Base-by-base conservation (phyloP, 441 rosid species). In the Sinapis alba region DNA sequence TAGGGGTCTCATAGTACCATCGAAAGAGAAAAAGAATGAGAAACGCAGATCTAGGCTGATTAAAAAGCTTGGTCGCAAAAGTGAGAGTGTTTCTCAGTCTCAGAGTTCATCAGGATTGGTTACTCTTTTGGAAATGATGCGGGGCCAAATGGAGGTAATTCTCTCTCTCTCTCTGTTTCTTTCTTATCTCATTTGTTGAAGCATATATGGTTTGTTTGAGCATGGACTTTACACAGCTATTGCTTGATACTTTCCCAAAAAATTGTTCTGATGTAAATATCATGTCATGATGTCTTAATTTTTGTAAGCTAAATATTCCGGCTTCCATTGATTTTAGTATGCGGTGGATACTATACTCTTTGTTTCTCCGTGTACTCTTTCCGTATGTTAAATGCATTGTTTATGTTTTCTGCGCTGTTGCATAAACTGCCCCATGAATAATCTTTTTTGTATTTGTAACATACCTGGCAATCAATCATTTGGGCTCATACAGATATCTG, bases 121-220 rank as follows among this genome's bases (percentile, higher is more conserved):
- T 83, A 85, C 91, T 76, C 86, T 96, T 78, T 78, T 94, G 80
- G 99, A 96, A 82, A 86, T 86, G 66, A 88, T 96, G 97, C 93
- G 96, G 72, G 92, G 89, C 47, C 99, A 93, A 75, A 87, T 96
- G 98, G 98, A 96, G 99, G 99, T 96, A 81, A 71, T 20, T 68
- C 62, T 62, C 24, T 68, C 62, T 62, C 69, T 16, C 70, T 20
- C 62, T 26, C 54, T 65, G 45, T 58, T 77, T 26, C 62, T 65
- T 65, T 64, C 56, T 24, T 64, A 45, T 64, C 38, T 23, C 56
- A 21, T 32, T 32, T 41, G 16, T 47, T 43, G 64, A 65, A 59
- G 50, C 68, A 34, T 71, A 26, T 34, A 65, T 50, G 64, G 72
- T 26, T 65, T 65, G 20, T n/a, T 16, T 71, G 45, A 47, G 18